Conservation (phyloP, 495 filamentous ascomycete species). For the Hypoxylon fuscum region DNA sequence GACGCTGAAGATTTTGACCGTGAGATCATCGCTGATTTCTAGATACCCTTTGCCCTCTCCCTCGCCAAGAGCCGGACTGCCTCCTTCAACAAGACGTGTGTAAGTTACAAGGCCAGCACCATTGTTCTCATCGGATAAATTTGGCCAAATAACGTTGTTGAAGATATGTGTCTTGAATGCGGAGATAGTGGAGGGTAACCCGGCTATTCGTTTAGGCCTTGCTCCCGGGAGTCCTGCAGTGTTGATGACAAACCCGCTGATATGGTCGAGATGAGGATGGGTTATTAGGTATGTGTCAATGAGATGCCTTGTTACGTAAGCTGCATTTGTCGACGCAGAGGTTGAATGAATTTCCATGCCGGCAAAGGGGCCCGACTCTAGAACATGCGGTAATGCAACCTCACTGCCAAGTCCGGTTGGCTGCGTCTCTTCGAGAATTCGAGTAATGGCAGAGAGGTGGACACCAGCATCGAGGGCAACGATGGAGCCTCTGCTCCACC, state of each 20-base stretch:
- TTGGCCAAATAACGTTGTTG: conserved; percentile 98
- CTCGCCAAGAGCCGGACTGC: conserved; percentile 79
- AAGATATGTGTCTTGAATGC: conserved; percentile 94
- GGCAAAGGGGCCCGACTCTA: conserved; percentile 70
- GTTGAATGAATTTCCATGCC: conserved; percentile 71
- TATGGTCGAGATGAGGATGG: conserved; percentile 93
- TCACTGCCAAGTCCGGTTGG: conserved; percentile 55
- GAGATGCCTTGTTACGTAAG: conserved; percentile 76
- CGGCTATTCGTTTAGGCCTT: conserved; percentile 83
- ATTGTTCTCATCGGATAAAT: conserved; percentile 93
- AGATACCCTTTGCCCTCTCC: conserved; percentile 82
- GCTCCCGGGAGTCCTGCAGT: conserved; percentile 80
- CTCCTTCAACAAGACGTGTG: conserved; percentile 86
- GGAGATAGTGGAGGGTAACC: conserved; percentile 81
- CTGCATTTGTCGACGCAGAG: conserved; percentile 77
- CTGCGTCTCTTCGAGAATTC: conserved; percentile 66
- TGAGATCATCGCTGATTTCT: conserved; percentile 81
- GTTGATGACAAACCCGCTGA: conserved; percentile 90
- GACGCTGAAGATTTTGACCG: conserved; percentile 79
- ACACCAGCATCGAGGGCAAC: conserved; percentile 93
- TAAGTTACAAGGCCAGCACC: conserved; percentile 93
- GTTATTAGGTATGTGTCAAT: conserved; percentile 91
- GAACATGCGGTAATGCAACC: conserved; percentile 43
- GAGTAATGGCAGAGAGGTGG: conserved; percentile 83
- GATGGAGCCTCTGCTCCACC: conserved; percentile 81